Evolutionary conservation across 2,329 filamentous ascomycete genomes (phyloP).

Genomic region (Metarhizium humberi): DNA sequence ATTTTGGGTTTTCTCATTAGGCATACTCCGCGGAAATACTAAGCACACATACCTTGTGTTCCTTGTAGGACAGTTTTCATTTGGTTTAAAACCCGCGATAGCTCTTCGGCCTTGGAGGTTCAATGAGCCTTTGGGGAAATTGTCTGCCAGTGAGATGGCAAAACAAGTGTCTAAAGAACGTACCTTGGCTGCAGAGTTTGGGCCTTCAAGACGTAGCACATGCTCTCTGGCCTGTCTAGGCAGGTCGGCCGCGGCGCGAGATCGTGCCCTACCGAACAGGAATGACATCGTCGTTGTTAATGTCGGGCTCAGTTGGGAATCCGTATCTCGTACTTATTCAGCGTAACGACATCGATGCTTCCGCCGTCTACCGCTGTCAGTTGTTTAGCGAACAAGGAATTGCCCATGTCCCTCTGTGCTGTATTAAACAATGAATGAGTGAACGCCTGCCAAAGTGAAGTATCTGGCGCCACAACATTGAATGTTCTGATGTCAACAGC

Average conservation of each 20-base stretch:
- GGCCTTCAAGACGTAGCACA: constrained; percentile 41
- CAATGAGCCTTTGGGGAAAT: constrained; percentile 10
- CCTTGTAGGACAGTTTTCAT: constrained; percentile 94
- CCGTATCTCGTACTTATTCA: not conserved
- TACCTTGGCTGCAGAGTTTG: constrained; percentile 39
- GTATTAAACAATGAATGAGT: not conserved
- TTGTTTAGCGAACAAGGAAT: not conserved
- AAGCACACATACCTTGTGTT: constrained; percentile 61
- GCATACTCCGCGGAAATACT: not conserved
- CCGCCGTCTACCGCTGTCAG: not conserved
- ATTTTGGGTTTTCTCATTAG: not conserved
- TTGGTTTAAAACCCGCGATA: constrained; percentile 74
- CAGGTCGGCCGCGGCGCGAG: constrained; percentile 42
- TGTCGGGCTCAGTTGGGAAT: not conserved
- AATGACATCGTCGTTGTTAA: constrained; percentile 35
- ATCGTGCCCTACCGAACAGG: constrained; percentile 43
- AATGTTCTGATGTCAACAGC: not conserved
- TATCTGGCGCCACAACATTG: not conserved
- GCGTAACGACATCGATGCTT: not conserved
- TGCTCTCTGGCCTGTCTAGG: constrained; percentile 47
- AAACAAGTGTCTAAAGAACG: not conserved
- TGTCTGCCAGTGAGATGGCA: not conserved
- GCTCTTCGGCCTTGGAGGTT: constrained; percentile 62
- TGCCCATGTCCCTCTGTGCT: not conserved
- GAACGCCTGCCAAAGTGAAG: not conserved